These are phyloP conservation scores for Picochlorum sp. DNA, from an alignment of 139 green algal genomes.

Conservation along the genomic window DNA sequence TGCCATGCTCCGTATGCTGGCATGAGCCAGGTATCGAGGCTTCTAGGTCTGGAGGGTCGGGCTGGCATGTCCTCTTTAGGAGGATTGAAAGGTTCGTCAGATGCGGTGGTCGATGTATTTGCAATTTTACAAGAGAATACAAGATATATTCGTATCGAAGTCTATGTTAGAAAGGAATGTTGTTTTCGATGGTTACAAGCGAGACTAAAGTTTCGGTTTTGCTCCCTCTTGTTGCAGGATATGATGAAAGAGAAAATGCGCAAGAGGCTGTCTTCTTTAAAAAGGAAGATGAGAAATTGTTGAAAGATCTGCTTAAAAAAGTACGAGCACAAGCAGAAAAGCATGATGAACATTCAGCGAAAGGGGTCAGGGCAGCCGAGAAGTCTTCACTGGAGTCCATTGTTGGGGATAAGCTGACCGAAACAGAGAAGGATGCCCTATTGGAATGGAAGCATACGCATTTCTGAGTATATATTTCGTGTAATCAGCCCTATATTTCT, in stretches of 20 bases:
- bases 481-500: too few species aligned
- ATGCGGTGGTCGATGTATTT: not conserved
- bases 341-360: slow-evolving; percentile 11
- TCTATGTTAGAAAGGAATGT: too few species aligned
- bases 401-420: slow-evolving; percentile 21
- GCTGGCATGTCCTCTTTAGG: not conserved
- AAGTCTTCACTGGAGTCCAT: slow-evolving; percentile 8
- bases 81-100: not conserved
- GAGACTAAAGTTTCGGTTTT: not conserved
- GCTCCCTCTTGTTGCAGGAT: slow-evolving; percentile 3
- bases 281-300: slow-evolving; percentile 29
- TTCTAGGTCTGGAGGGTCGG: too few species aligned
- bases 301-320: slow-evolving; percentile 31
- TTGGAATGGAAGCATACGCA: slow-evolving; percentile 25
- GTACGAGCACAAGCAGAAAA: slow-evolving; percentile 13
- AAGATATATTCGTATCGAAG: not conserved
- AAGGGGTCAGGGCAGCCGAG: slow-evolving; percentile 1
- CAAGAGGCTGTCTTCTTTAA: slow-evolving; percentile 12
- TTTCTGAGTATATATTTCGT: slow-evolving; percentile 2
- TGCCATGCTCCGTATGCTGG: too few species aligned
- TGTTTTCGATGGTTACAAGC: too few species aligned
- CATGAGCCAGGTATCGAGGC: too few species aligned
- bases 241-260: slow-evolving; percentile 16
- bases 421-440: slow-evolving; percentile 16
- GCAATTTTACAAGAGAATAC: not conserved